Percentiles rank a stretch among this genome's conserved stretches.
Conservation (phyloP, 2,329 filamentous ascomycete species). For the Harringtonia lauricola region DNA sequence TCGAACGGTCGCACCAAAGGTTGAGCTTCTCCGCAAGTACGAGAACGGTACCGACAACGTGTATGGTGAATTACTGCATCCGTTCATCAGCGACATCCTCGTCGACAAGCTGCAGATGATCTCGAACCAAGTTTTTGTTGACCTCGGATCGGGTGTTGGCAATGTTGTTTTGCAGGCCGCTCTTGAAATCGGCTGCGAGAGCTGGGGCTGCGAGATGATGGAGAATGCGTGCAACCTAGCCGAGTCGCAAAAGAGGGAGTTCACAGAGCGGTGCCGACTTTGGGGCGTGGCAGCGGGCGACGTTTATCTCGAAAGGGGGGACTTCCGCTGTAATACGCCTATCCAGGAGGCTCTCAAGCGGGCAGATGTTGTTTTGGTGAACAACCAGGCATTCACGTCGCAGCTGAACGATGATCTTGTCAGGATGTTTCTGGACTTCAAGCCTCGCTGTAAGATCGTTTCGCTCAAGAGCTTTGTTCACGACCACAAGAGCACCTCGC, state of each 20-base stretch:
- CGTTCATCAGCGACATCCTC: slow-evolving; percentile 76
- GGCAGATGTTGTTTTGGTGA: slow-evolving; percentile 93
- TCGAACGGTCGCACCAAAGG: slow-evolving; percentile 81
- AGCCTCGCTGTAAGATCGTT: slow-evolving; percentile 79
- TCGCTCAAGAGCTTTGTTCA: slow-evolving; percentile 88
- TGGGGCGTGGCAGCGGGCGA: slow-evolving; percentile 79
- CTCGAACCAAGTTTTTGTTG: slow-evolving; percentile 80
- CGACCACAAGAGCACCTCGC: slow-evolving; percentile 62
- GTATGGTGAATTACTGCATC: slow-evolving; percentile 83
- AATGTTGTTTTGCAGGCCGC: slow-evolving; percentile 94
- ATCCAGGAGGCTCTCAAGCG: slow-evolving; percentile 66
- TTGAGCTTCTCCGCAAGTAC: slow-evolving; percentile 75
- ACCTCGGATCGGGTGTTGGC: slow-evolving; percentile 89
- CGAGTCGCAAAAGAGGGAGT: slow-evolving; percentile 70
- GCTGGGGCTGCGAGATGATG: slow-evolving; percentile 97
- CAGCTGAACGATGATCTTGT: slow-evolving; percentile 75
- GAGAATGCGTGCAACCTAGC: slow-evolving; percentile 77
- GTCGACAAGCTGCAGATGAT: slow-evolving; percentile 64
- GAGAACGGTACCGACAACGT: slow-evolving; percentile 86
- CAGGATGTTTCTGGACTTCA: slow-evolving; percentile 86
- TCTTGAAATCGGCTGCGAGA: slow-evolving; percentile 84
- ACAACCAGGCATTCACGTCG: slow-evolving; percentile 93
- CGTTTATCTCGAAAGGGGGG: slow-evolving; percentile 70
- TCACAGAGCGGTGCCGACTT: slow-evolving; percentile 70
- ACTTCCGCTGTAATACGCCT: slow-evolving; percentile 64